Evolutionary conservation across 495 filamentous ascomycete species (phyloP).

Genomic region (Penicillium macrosclerotiorum): DNA sequence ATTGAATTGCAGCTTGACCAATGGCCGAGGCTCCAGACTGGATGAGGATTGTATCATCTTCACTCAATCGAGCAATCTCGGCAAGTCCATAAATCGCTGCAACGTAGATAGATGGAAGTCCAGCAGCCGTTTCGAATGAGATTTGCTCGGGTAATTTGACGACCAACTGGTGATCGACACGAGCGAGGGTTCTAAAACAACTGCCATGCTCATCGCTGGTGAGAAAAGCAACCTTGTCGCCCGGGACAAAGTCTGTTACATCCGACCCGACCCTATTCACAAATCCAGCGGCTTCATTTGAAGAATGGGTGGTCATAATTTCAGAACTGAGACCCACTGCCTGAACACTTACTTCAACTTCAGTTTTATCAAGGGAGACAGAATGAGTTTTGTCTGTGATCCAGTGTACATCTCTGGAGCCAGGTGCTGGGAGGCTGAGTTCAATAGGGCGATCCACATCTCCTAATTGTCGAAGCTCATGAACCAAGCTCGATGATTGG

Average conservation of each 20-base stretch:
- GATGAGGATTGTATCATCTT: slow-evolving; percentile 44
- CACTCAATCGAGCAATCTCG: slow-evolving; percentile 24
- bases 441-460: slow-evolving; percentile 9
- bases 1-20: slow-evolving; percentile 48
- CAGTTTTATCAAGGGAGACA: slow-evolving; percentile 5
- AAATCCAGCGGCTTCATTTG: slow-evolving; percentile 18
- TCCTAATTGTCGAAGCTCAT: slow-evolving; percentile 3
- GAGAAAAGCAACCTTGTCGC: slow-evolving; percentile 22
- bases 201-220: not conserved
- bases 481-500: slow-evolving; percentile 2
- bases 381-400: not conserved
- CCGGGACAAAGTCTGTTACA: slow-evolving; percentile 6
- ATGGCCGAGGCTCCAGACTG: slow-evolving; percentile 47
- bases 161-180: slow-evolving; percentile 11
- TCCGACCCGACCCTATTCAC: slow-evolving; percentile 7
- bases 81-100: slow-evolving; percentile 31
- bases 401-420: slow-evolving; percentile 2
- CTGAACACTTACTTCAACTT: slow-evolving; percentile 6
- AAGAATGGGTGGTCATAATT: not conserved
- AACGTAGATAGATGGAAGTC: slow-evolving; percentile 23
- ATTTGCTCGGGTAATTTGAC: slow-evolving; percentile 19
- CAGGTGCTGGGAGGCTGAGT: not conserved
- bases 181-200: slow-evolving; percentile 14
- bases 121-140: slow-evolving; percentile 22
- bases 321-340: slow-evolving; percentile 15